These are phyloP conservation scores for Epichloe hybrida DNA, from an alignment of 2,329 filamentous ascomycete genomes.

Conservation along the genomic window DNA sequence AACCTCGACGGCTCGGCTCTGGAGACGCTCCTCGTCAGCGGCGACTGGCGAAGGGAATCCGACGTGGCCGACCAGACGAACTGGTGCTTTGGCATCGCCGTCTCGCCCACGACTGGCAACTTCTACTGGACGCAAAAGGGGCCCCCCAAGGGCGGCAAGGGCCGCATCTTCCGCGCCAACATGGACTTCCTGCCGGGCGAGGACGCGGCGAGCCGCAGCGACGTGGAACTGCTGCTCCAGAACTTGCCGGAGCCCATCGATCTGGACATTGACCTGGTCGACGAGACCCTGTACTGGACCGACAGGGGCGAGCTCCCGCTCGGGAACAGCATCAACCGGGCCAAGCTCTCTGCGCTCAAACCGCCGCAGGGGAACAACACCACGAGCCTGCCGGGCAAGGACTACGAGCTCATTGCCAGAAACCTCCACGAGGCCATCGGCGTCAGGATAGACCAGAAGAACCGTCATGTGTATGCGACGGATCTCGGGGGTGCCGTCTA, in stretches of 20 bases:
- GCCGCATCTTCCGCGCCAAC: slow-evolving; percentile 38
- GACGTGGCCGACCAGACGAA: slow-evolving; percentile 13
- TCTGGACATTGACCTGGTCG: slow-evolving; percentile 34
- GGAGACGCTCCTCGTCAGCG: slow-evolving; percentile 25
- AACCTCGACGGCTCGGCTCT: slow-evolving; percentile 24
- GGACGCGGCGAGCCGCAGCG: slow-evolving; percentile 21
- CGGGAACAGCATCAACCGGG: slow-evolving; percentile 37
- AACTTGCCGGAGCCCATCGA: slow-evolving; percentile 43
- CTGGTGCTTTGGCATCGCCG: slow-evolving; percentile 44
- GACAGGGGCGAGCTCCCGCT: slow-evolving; percentile 43
- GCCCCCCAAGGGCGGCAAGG: slow-evolving; percentile 31
- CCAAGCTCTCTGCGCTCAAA: slow-evolving; percentile 2
- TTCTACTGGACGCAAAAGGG: slow-evolving; percentile 45
- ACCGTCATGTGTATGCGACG: slow-evolving; percentile 23
- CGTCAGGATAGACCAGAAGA: slow-evolving; percentile 24
- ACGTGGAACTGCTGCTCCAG: slow-evolving; percentile 29
- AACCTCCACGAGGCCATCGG: slow-evolving; percentile 34
- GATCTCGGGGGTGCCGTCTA: slow-evolving; percentile 28
- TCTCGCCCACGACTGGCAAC: slow-evolving; percentile 27
- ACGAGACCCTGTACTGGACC: slow-evolving; percentile 41
- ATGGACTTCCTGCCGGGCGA: slow-evolving; percentile 24
- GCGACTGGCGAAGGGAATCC: slow-evolving; percentile 11
- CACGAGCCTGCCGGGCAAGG: slow-evolving; percentile 6
- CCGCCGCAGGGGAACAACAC: background rate
- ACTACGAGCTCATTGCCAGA: slow-evolving; percentile 17